Conservation (phyloP, 768 basidiomycete species). For the Rhizopogon sp. region DNA sequence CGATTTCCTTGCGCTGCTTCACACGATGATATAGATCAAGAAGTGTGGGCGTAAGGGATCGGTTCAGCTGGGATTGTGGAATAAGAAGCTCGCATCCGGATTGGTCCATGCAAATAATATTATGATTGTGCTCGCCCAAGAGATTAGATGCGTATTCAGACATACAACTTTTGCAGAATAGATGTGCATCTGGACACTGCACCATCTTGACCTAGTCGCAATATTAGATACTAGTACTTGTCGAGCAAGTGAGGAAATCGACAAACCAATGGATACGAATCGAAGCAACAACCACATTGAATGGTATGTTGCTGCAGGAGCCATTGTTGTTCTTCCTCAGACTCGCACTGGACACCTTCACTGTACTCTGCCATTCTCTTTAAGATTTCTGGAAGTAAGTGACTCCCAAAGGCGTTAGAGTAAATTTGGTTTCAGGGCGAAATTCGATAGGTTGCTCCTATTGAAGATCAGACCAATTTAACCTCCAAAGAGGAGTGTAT, state of each 20-base stretch:
- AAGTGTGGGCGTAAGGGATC: constrained; percentile 56
- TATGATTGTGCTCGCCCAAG: constrained; percentile 50
- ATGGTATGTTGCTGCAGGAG: constrained; percentile 23
- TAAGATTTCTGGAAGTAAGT: too few species aligned
- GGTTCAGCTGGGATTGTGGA: constrained; percentile 52
- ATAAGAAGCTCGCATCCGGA: constrained; percentile 61
- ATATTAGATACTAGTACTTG: not conserved
- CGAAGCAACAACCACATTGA: constrained; percentile 81
- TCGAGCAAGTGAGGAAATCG: not conserved
- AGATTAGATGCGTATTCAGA: constrained; percentile 53
- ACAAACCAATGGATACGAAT: constrained; percentile 54
- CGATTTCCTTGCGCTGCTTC: constrained; percentile 66
- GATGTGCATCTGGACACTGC: constrained; percentile 78
- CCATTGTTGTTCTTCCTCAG: too few species aligned
- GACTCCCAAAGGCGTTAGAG: too few species aligned
- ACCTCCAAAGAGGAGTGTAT: too few species aligned
- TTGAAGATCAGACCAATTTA: too few species aligned
- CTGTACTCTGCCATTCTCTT: too few species aligned
- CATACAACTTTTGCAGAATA: constrained; percentile 72
- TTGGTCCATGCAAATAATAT: constrained; percentile 71
- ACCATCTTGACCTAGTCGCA: constrained; percentile 61
- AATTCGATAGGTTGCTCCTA: too few species aligned
- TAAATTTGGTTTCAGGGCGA: too few species aligned
- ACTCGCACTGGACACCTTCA: too few species aligned
- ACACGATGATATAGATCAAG: constrained; percentile 64